These are phyloP conservation scores for Taphrina confusa DNA, from an alignment of 1,139 yeast genomes.

Conservation along the genomic window DNA sequence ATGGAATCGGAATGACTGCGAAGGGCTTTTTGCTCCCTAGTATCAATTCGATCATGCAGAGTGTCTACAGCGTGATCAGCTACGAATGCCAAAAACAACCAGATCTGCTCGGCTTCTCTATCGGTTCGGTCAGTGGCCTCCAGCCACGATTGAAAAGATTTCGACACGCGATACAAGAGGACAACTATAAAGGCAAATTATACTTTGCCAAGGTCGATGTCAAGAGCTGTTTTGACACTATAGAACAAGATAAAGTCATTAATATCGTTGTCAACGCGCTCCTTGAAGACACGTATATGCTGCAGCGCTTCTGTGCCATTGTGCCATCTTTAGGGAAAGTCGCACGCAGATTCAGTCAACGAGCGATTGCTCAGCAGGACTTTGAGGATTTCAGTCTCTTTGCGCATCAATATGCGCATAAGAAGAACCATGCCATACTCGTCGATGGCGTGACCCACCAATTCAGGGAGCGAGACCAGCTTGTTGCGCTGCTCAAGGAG, in stretches of 20 bases:
- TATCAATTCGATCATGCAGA: slow-evolving; percentile 34
- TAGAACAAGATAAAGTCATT: slow-evolving; percentile 35
- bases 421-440: slow-evolving; percentile 25
- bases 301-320: slow-evolving; percentile 33
- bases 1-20: not conserved
- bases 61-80: slow-evolving; percentile 28
- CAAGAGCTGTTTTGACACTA: slow-evolving; percentile 73
- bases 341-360: slow-evolving; percentile 14
- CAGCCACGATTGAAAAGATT: slow-evolving; percentile 11
- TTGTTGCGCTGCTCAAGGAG: slow-evolving; percentile 43
- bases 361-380: slow-evolving; percentile 23
- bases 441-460: slow-evolving; percentile 32
- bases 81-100: slow-evolving; percentile 41
- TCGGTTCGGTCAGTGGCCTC: slow-evolving; percentile 32
- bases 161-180: slow-evolving; percentile 12
- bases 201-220: slow-evolving; percentile 74
- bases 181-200: slow-evolving; percentile 44
- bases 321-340: slow-evolving; percentile 19
- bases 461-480: slow-evolving; percentile 34
- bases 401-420: slow-evolving; percentile 13
- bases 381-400: slow-evolving; percentile 21
- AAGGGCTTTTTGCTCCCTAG: slow-evolving; percentile 15
- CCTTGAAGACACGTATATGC: slow-evolving; percentile 34
- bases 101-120: slow-evolving; percentile 41
- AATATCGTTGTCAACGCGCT: slow-evolving; percentile 17